Conservation (phyloP, 1,284 basidiomycete genomes). For the Peniophora sp. region DNA sequence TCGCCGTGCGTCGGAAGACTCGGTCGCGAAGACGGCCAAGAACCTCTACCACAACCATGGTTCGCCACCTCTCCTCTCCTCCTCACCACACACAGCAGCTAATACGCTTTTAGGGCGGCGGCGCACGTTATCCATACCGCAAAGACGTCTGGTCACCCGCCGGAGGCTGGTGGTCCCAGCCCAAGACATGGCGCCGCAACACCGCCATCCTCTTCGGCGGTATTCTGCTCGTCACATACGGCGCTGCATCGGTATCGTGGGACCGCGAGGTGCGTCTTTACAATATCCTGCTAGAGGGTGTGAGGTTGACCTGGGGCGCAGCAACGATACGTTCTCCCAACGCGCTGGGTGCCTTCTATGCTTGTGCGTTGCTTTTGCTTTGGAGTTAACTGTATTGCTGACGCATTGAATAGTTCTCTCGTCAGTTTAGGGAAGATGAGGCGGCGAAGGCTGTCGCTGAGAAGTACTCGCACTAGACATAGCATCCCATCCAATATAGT, state of each 20-base stretch:
- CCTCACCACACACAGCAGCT: neutral
- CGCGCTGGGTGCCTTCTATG: constrained; percentile 57
- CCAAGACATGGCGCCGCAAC: constrained; percentile 64
- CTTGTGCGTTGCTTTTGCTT: constrained; percentile 29
- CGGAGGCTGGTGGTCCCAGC: constrained; percentile 70
- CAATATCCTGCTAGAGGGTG: too few species aligned
- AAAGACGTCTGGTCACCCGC: constrained; percentile 67
- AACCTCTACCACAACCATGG: too few species aligned
- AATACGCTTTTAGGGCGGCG: constrained; percentile 46
- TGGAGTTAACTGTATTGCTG: too few species aligned
- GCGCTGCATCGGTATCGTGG: constrained; percentile 53
- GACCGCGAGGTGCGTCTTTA: constrained; percentile 46
- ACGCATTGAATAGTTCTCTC: too few species aligned
- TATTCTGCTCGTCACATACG: constrained; percentile 49
- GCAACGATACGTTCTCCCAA: constrained; percentile 29
- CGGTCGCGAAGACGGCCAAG: too few species aligned
- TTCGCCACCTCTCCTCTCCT: neutral
- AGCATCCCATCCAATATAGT: too few species aligned
- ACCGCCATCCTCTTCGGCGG: constrained; percentile 54
- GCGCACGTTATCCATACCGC: constrained; percentile 60
- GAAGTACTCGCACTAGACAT: too few species aligned
- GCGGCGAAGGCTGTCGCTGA: too few species aligned
- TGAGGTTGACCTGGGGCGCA: neutral
- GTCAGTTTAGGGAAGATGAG: too few species aligned
- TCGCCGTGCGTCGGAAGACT: too few species aligned